Percentiles rank a stretch among this genome's conserved stretches.
Conservation (phyloP, 208 protist genomes). For the Trypanosomatidae sp. region DNA sequence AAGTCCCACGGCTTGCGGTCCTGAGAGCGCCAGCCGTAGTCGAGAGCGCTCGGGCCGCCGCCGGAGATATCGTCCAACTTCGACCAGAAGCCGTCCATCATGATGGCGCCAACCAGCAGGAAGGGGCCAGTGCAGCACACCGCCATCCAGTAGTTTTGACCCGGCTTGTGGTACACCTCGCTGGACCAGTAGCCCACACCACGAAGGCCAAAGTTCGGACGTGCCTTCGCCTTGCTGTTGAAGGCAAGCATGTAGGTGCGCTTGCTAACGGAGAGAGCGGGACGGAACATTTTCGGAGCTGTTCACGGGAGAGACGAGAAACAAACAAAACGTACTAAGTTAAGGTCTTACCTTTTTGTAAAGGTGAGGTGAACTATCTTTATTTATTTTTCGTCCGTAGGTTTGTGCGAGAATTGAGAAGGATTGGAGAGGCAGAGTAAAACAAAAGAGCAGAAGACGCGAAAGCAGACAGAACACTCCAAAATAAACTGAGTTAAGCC, state of each 20-base stretch:
- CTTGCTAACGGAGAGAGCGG: constrained; percentile 62
- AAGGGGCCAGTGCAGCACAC: constrained; percentile 57
- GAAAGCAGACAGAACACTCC: too few relatives aligned
- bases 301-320: not conserved
- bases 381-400: too few relatives aligned
- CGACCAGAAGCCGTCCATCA: constrained; percentile 82
- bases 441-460: too few relatives aligned
- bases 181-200: constrained; percentile 83
- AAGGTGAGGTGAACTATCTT: not conserved
- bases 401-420: too few relatives aligned
- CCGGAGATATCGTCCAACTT: constrained; percentile 84
- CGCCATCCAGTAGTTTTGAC: constrained; percentile 77
- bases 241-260: constrained; percentile 83
- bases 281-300: constrained; percentile 66
- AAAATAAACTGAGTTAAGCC: too few relatives aligned
- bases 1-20: constrained; percentile 90
- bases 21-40: constrained; percentile 76
- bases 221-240: constrained; percentile 85
- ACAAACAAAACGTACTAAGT: too few relatives aligned
- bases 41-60: constrained; percentile 69
- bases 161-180: constrained; percentile 83
- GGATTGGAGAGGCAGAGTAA: too few relatives aligned
- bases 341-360: not conserved
- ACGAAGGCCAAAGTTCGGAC: constrained; percentile 86
- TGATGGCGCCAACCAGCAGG: constrained; percentile 63